A percentile compares a stretch with the other conserved stretches of the same genome.
These are phyloP conservation scores for Mortierella antarctica DNA, from an alignment of 192 early-diverging fungal species.

Conservation along the genomic window DNA sequence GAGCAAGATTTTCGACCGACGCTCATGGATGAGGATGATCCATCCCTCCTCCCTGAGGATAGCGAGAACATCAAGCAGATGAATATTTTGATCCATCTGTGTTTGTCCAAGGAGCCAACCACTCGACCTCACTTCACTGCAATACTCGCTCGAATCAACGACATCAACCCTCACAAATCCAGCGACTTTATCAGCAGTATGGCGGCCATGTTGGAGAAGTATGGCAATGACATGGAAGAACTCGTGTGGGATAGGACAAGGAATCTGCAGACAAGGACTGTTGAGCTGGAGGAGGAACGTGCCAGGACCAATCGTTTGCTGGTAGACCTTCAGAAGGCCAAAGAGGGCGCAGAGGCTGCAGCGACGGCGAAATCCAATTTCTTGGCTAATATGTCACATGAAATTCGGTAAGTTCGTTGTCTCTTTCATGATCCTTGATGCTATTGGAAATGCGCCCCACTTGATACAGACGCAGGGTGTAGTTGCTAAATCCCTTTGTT, in stretches of 20 bases:
- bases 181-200: constrained; percentile 55
- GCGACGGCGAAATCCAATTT: constrained; percentile 65
- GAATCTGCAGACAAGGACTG: constrained; percentile 55
- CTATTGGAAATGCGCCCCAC: background rate
- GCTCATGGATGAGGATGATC: constrained; percentile 5
- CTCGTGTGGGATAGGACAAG: constrained; percentile 52
- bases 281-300: constrained; percentile 57
- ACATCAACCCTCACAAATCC: constrained; percentile 53
- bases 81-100: constrained; percentile 33
- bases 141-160: constrained; percentile 40
- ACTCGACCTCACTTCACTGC: constrained; percentile 43
- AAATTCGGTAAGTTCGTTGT: constrained; percentile 26
- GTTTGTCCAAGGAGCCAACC: constrained; percentile 22
- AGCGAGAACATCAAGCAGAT: constrained; percentile 42
- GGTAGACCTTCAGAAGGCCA: constrained; percentile 57
- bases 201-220: constrained; percentile 58
- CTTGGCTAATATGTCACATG: constrained; percentile 85
- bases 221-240: constrained; percentile 60
- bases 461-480: background rate
- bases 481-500: background rate
- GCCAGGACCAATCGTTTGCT: constrained; percentile 50
- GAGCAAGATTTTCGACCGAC: constrained; percentile 29
- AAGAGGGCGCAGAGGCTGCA: constrained; percentile 62
- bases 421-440: background rate
- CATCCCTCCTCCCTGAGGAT: constrained; percentile 21